phyloP scores from a whole-genome alignment of 1,284 basidiomycete species.

The Paramarasmius palmivorus region DNA sequence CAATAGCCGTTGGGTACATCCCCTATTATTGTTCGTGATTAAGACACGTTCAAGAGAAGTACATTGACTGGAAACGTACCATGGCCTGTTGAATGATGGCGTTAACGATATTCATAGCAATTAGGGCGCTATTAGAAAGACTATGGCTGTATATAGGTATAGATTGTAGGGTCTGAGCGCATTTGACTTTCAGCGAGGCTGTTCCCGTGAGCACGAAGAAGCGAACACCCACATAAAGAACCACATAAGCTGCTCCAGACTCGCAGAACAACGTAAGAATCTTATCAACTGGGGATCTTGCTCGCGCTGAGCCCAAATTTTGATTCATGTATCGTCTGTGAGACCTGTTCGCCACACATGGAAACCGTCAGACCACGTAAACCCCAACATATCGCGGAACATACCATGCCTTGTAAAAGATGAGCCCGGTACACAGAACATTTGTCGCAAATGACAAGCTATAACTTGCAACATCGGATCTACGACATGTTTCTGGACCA shows the following conservation, averaged over 20 bases:
- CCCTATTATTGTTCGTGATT: slow-evolving; percentile 17
- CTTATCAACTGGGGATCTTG: slow-evolving; percentile 26
- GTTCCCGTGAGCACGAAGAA: background rate
- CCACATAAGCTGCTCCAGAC: slow-evolving; percentile 26
- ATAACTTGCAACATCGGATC: slow-evolving; percentile 28
- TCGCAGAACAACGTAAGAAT: slow-evolving; percentile 26
- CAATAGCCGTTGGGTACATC: slow-evolving; percentile 30
- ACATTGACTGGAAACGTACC: slow-evolving; percentile 12
- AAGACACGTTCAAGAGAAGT: background rate
- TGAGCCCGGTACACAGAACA: slow-evolving; percentile 27
- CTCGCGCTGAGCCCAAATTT: slow-evolving; percentile 21
- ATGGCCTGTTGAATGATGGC: slow-evolving; percentile 30
- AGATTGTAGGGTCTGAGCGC: slow-evolving; percentile 26
- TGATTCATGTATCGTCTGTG: slow-evolving; percentile 24
- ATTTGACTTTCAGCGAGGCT: background rate
- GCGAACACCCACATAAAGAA: slow-evolving; percentile 23
- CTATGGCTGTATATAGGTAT: slow-evolving; percentile 27
- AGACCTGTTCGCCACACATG: slow-evolving; percentile 14
- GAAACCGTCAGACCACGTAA: background rate
- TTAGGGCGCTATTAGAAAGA: slow-evolving; percentile 17
- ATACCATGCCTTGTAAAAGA: slow-evolving; percentile 27
- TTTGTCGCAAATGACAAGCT: slow-evolving; percentile 29
- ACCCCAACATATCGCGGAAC: background rate
- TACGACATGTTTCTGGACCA: slow-evolving; percentile 23
- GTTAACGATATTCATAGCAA: slow-evolving; percentile 27